Conservation (phyloP, 2,329 filamentous ascomycete genomes). For the Botrytis sinoallii region DNA sequence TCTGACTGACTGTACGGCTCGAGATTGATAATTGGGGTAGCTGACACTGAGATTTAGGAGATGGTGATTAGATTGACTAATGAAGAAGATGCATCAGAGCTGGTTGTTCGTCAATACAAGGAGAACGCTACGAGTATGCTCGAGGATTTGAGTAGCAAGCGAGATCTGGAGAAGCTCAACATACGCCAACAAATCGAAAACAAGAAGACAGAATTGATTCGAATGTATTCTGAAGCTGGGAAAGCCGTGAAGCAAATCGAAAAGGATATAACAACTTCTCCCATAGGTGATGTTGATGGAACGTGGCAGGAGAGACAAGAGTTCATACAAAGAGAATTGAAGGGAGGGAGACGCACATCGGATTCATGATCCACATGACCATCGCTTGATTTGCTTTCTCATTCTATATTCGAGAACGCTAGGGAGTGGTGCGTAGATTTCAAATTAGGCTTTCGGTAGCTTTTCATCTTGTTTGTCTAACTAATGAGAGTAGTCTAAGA, state of each 20-base stretch:
- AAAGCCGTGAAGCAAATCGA: conserved; percentile 21
- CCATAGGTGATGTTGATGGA: conserved; percentile 24
- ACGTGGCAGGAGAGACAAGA: conserved; percentile 33
- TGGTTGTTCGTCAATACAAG: conserved; percentile 34
- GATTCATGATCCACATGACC: neutral
- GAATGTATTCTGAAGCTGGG: conserved; percentile 27
- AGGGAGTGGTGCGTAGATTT: neutral
- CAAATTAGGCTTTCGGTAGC: neutral
- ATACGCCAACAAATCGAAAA: conserved; percentile 24
- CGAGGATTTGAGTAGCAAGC: conserved; percentile 24
- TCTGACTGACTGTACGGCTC: conserved; percentile 5
- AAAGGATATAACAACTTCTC: conserved; percentile 24
- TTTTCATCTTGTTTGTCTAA: neutral
- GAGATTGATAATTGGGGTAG: neutral
- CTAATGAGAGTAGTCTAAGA: neutral
- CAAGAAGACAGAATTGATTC: conserved; percentile 28
- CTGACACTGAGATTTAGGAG: conserved; percentile 32
- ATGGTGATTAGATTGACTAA: conserved; percentile 32
- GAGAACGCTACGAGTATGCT: conserved; percentile 33
- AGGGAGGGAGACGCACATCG: conserved; percentile 20
- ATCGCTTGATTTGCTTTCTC: neutral
- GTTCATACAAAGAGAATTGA: conserved; percentile 26
- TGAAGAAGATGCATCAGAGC: conserved; percentile 34
- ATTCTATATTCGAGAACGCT: neutral
- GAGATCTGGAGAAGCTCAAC: conserved; percentile 22